Percentiles rank a stretch among this genome's conserved stretches.
Conservation (phyloP, 2,329 filamentous ascomycete species). For the Xylariaceae sp. region DNA sequence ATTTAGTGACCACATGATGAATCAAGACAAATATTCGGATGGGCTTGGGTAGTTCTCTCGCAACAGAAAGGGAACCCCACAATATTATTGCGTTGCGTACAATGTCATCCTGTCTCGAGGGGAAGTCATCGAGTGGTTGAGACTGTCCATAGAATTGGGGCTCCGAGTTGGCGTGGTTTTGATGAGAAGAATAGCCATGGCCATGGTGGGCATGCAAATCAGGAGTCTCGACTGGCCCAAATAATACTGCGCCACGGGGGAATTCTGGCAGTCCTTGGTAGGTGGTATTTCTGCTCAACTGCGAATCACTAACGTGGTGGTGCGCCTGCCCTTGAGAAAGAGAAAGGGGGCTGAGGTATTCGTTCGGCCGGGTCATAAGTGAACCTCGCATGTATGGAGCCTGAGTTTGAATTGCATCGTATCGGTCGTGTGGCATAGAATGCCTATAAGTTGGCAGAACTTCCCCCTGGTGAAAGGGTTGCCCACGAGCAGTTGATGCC, state of each 20-base stretch:
- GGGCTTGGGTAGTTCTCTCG: conserved; percentile 58
- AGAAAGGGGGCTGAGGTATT: conserved; percentile 11
- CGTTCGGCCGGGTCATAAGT: conserved; percentile 10
- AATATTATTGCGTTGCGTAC: conserved; percentile 53
- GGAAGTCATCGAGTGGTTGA: conserved; percentile 39
- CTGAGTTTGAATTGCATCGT: conserved; percentile 14
- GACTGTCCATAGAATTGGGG: conserved; percentile 25
- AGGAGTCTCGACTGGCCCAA: not conserved
- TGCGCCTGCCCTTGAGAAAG: conserved; percentile 1
- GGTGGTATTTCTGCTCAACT: not conserved
- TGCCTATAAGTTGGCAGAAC: conserved; percentile 26
- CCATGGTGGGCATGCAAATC: conserved; percentile 2
- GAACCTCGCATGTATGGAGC: conserved; percentile 11
- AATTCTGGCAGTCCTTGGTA: not conserved
- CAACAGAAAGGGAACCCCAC: conserved; percentile 57
- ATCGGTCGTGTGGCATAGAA: conserved; percentile 21
- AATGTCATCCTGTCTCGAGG: conserved; percentile 49
- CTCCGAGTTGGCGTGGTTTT: conserved; percentile 20
- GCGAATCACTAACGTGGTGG: not conserved
- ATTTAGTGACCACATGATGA: conserved; percentile 57
- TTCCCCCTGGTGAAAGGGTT: conserved; percentile 6
- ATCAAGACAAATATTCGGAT: conserved; percentile 62
- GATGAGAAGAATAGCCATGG: conserved; percentile 17
- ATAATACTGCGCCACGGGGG: not conserved
- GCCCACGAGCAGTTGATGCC: conserved; percentile 24